phyloP scores from a whole-genome alignment of 148 eudicot species.

The Amaranthus hypochondriacus region DNA sequence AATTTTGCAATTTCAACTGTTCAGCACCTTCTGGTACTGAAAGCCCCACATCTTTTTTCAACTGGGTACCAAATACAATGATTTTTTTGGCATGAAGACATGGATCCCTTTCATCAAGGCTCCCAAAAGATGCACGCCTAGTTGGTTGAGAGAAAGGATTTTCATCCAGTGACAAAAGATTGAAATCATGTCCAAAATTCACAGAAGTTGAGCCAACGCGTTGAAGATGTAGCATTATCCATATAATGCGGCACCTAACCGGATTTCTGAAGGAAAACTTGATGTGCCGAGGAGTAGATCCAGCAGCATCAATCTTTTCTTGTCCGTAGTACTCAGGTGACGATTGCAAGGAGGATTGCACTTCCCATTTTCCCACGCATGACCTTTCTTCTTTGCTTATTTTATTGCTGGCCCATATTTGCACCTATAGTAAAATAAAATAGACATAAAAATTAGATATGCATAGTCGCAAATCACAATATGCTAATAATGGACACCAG shows the following conservation, averaged over 20 bases:
- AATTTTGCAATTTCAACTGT: conserved; percentile 56
- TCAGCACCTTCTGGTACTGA: conserved; percentile 54
- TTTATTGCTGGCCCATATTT: conserved; percentile 93
- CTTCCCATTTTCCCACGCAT: conserved; percentile 89
- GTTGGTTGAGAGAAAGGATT: conserved; percentile 64
- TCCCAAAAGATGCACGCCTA: conserved; percentile 83
- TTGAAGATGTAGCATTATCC: conserved; percentile 72
- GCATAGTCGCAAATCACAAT: background rate
- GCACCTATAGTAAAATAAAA: conserved; percentile 51
- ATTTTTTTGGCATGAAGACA: conserved; percentile 84
- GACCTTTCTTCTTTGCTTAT: conserved; percentile 82
- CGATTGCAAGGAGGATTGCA: conserved; percentile 52
- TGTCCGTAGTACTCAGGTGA: conserved; percentile 81
- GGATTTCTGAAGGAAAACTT: conserved; percentile 71
- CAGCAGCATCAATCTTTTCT: conserved; percentile 37
- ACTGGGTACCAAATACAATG: conserved; percentile 59
- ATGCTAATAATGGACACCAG: background rate
- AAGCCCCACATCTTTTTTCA: conserved; percentile 47
- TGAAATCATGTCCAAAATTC: conserved; percentile 55
- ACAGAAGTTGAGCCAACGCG: conserved; percentile 71
- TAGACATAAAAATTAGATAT: background rate
- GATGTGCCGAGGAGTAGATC: conserved; percentile 58
- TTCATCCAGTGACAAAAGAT: conserved; percentile 81
- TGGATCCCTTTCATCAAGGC: conserved; percentile 54
- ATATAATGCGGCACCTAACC: conserved; percentile 78